Evolutionary conservation across 108 stramenopile genomes (phyloP).

Genomic region (Cyclotella cryptica): DNA sequence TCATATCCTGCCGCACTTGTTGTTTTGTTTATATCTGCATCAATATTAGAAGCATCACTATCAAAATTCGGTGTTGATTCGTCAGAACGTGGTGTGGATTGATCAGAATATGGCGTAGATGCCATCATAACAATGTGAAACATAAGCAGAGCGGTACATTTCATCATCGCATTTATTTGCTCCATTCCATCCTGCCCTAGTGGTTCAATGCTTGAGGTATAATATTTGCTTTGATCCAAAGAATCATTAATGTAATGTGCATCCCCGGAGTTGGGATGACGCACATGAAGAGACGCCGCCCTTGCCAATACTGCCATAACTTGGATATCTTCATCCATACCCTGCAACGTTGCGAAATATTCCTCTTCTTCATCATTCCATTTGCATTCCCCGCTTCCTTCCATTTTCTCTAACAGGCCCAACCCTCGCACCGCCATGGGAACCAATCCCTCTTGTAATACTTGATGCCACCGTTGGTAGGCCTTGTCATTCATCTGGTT

Average conservation of each 20-base stretch:
- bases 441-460: constrained; percentile 48
- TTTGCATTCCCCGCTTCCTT: neutral
- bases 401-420: constrained; percentile 31
- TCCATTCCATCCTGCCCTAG: constrained; percentile 35
- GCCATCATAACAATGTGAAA: constrained; percentile 54
- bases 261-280: neutral
- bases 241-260: neutral
- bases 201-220: neutral
- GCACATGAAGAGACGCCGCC: constrained; percentile 31
- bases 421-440: constrained; percentile 40
- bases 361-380: constrained; percentile 42
- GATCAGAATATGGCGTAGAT: constrained; percentile 20
- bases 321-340: constrained; percentile 56
- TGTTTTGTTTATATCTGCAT: neutral
- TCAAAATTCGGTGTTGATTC: neutral
- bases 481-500: constrained; percentile 35
- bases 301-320: constrained; percentile 52
- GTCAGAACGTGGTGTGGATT: neutral
- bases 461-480: constrained; percentile 46
- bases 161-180: constrained; percentile 53
- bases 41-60: constrained; percentile 5
- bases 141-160: constrained; percentile 51
- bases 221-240: too few relatives aligned
- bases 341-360: constrained; percentile 46
- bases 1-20: constrained; percentile 50